Base-by-base conservation (phyloP, 192 early-diverging fungal genomes). In the Martensiomyces pterosporus region DNA sequence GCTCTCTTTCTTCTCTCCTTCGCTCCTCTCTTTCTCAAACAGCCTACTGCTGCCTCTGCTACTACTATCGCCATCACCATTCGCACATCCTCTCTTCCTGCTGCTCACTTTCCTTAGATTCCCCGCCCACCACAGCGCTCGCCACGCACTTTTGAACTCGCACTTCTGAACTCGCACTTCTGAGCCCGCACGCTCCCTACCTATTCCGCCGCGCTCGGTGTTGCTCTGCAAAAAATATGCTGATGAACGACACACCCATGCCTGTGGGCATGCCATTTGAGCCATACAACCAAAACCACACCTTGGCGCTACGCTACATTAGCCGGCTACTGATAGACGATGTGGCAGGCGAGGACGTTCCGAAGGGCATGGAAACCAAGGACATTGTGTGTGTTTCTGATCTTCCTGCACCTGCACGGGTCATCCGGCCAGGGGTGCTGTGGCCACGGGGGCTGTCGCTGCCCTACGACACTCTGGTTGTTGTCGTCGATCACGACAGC, bases 341-440 rank as follows among this genome's bases (percentile, higher is more conserved):
- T 25, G 42, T 71, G 18, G 67, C 67, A 1, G 67, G 67, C 24
- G 67, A 71, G 47, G 52, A 49, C 26, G 26, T 62, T 1, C 55
- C 58, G 18, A 39, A 24, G 2, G 57, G 24, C 19, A 42, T 29
- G 15, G 21, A 10, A 2, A 14, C 24, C 9, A 23, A 36, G n/a
- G 40, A 26, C 38, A 17, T 56, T 16, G 63, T 58, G 12, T 64
- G 13, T 22, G 53, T 64, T 33, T 72, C 68, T 2, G 68, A 64
- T 51, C 53, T 72, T 18, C 68, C 68, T 1, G 21, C 49, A 12
- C 62, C 61, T 17, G 53, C 53, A 7, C 57, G 57, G 21, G 57
- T 72, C 23, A 25, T 72, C n/a, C 56, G 68, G 25, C 68, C 61
- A 38, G 68, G 68, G 22, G 60, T 72, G 61, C 35, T 51, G 44